phyloP scores from a whole-genome alignment of 257 asterid species.

The Paulownia fortunei region DNA sequence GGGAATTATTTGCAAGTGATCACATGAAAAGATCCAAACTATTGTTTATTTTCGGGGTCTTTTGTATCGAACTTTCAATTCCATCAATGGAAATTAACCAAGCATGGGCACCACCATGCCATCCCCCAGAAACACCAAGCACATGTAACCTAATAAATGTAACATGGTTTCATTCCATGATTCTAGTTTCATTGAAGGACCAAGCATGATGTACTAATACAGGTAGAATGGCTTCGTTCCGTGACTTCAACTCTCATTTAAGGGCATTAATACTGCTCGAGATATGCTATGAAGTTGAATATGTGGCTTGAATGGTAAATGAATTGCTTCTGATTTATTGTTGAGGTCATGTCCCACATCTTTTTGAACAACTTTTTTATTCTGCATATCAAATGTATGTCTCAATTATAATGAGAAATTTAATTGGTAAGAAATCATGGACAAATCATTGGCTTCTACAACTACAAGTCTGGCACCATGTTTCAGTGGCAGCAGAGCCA shows the following conservation, averaged over 20 bases:
- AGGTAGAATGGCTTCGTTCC: neutral
- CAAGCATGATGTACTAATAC: neutral
- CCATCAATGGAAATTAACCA: neutral
- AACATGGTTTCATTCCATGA: neutral
- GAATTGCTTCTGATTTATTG: too few species aligned
- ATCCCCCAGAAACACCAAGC: neutral
- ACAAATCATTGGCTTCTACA: neutral
- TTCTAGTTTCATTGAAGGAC: neutral
- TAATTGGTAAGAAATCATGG: neutral
- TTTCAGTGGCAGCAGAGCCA: neutral
- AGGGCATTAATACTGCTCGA: neutral
- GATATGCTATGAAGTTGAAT: neutral
- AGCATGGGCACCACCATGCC: constrained; percentile 12
- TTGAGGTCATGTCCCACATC: neutral
- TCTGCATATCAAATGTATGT: neutral
- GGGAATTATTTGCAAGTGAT: neutral
- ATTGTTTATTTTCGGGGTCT: neutral
- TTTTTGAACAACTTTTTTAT: neutral
- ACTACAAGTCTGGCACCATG: neutral
- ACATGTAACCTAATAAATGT: constrained; percentile 27
- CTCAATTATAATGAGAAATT: neutral
- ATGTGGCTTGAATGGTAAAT: too few species aligned
- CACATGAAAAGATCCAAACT: neutral
- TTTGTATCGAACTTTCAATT: neutral
- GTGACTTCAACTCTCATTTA: neutral